Evolutionary conservation across 805 yeast species (phyloP).

Genomic region (Kodamaea sagamina): DNA sequence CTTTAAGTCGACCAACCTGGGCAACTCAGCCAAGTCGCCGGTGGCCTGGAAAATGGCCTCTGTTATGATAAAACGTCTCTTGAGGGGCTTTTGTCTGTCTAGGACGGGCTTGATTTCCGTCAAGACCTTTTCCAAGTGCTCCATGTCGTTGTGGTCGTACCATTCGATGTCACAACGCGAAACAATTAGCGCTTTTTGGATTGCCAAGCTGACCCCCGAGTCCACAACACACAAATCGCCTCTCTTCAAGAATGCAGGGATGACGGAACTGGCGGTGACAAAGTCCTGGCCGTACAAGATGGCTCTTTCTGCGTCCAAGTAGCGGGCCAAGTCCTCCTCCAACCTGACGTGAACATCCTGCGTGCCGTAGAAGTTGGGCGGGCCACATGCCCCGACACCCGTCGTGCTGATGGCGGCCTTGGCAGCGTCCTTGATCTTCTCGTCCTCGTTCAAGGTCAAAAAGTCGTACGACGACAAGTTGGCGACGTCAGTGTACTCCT

Average conservation of each 20-base stretch:
- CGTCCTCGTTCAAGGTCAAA: slow-evolving; percentile 57
- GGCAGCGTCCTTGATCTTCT: slow-evolving; percentile 52
- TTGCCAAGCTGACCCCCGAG: slow-evolving; percentile 66
- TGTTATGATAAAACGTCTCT: slow-evolving; percentile 86
- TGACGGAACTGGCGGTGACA: slow-evolving; percentile 79
- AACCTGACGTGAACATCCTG: slow-evolving; percentile 85
- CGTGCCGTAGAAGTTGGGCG: slow-evolving; percentile 95
- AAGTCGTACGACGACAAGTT: slow-evolving; percentile 77
- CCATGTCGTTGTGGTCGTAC: slow-evolving; percentile 87
- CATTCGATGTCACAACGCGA: slow-evolving; percentile 84
- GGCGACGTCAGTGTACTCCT: slow-evolving; percentile 36
- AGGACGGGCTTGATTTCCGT: slow-evolving; percentile 60
- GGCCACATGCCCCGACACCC: slow-evolving; percentile 99
- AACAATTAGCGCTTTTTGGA: slow-evolving; percentile 86
- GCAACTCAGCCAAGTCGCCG: slow-evolving; percentile 79
- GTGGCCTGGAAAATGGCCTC: slow-evolving; percentile 83
- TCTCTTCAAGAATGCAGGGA: slow-evolving; percentile 92
- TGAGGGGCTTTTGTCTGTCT: slow-evolving; percentile 69
- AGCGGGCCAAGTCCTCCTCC: slow-evolving; percentile 73
- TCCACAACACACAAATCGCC: slow-evolving; percentile 93
- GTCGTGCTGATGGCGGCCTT: slow-evolving; percentile 58
- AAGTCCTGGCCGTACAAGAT: slow-evolving; percentile 93
- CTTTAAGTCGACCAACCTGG: slow-evolving; percentile 69
- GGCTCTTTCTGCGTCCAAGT: slow-evolving; percentile 73
- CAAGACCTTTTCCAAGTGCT: slow-evolving; percentile 71